Conservation (phyloP, 2,329 filamentous ascomycete genomes). For the Cadophora sp. region DNA sequence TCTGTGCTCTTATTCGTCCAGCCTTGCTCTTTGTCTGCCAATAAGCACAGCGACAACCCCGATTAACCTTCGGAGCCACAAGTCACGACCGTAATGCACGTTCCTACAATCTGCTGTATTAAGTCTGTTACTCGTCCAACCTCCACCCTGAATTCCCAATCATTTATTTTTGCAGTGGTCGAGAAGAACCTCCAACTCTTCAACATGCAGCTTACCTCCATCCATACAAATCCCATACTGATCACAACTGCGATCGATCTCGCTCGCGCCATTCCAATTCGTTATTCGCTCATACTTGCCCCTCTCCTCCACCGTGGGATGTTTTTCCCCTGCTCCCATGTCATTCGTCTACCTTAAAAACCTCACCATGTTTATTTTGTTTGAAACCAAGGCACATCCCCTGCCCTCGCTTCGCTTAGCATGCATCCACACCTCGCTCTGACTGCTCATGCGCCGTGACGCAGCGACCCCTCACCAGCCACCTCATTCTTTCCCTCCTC, state of each 20-base stretch:
- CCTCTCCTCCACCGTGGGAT: not conserved
- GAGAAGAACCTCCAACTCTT: not conserved
- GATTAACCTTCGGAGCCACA: not conserved
- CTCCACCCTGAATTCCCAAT: not conserved
- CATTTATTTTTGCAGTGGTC: not conserved
- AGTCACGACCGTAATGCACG: no score
- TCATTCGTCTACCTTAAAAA: constrained; percentile 8
- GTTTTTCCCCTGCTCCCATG: not conserved
- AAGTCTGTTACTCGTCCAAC: not conserved
- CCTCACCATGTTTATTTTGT: not conserved
- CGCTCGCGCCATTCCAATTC: not conserved
- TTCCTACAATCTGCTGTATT: not conserved
- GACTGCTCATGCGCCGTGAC: constrained; percentile 11
- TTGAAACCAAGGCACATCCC: constrained; percentile 21
- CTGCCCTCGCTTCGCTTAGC: constrained; percentile 7
- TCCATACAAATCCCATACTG: not conserved
- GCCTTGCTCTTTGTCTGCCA: not conserved
- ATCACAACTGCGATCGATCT: not conserved
- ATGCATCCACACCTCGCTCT: no score
- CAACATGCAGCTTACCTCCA: not conserved
- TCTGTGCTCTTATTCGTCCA: not conserved
- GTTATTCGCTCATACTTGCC: not conserved
- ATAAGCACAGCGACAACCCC: not conserved
- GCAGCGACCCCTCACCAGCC: constrained; percentile 33
- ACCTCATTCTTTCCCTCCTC: constrained; percentile 26